Base-by-base conservation (phyloP, 2,329 filamentous ascomycete species). In the Leptographium procerum region DNA sequence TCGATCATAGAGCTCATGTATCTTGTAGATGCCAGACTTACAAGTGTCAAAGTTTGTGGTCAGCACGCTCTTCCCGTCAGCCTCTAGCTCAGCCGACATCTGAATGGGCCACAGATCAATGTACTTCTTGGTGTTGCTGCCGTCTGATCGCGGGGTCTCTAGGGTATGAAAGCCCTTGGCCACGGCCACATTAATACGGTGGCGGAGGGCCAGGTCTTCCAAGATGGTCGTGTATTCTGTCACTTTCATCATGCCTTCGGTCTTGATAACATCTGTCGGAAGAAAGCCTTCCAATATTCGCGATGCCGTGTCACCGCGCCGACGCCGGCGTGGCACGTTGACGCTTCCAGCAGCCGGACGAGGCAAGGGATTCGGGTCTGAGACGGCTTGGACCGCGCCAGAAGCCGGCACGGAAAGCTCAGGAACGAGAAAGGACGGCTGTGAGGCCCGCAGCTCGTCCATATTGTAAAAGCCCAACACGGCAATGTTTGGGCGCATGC, bases 1-100 rank as follows among this genome's bases (percentile, higher is more conserved):
- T 11, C n/a, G 29, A n/a, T 4, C 10, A 3, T 9, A 29, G 8
- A 22, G 24, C 34, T 31, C n/a, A 34, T 19, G 28, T 36, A 29
- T 24, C 26, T 47, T 22, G 11, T 22, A 43, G 60, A 66, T 59
- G 69, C 61, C 50, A 16, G 13, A 70, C 81, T 71, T 83, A 79
- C 91, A 95, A 0, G 90, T 95, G 69, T 95, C 90, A 69, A 95
- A 95, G 64, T 95, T 95, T 0, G 88, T 94, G 0, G 90, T 95
- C 57, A 92, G 70, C 7, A 94, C 77, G 62, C 78, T 84, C 66
- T 83, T 81, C 1, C 78, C 79, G 62, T 86, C 84, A 1, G 86
- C 77, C 0, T 83, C 81, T 36, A 94, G 81, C 65, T 92, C 88
- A 1, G 89, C 89, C 7, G 89, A 92, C 89, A 95, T 95, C 64